These are phyloP conservation scores for Colletotrichum tamarilloi DNA, from an alignment of 2,329 filamentous ascomycete genomes.

Conservation along the genomic window DNA sequence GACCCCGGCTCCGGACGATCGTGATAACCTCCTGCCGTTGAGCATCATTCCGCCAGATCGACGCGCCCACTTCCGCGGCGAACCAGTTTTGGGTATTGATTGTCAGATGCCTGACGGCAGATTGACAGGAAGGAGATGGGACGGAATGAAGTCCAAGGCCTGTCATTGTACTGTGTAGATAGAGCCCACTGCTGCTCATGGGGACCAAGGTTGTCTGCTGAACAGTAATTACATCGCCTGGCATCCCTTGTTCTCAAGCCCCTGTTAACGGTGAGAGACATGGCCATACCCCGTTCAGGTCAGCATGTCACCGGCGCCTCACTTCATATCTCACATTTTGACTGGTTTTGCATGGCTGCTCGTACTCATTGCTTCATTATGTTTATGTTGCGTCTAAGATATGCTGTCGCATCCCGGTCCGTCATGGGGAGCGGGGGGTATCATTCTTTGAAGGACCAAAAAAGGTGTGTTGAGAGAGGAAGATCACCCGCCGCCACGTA, in stretches of 20 bases:
- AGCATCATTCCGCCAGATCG: neutral
- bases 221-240: neutral
- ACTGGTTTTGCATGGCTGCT: neutral
- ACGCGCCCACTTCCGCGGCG: neutral
- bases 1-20: neutral
- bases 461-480: neutral
- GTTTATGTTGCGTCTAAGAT: constrained; percentile 30
- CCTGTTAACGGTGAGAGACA: too few species aligned
- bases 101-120: neutral
- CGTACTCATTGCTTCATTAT: constrained; percentile 33
- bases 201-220: neutral
- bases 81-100: neutral
- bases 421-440: constrained; percentile 30
- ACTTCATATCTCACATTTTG: neutral
- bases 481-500: neutral
- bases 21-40: neutral
- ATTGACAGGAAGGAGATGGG: neutral
- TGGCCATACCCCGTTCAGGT: neutral
- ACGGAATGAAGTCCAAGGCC: neutral
- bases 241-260: neutral
- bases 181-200: neutral
- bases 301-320: neutral
- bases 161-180: neutral
- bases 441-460: constrained; percentile 32
- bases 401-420: constrained; percentile 30